These are phyloP conservation scores for Thermothelomyces thermophilus DNA, from an alignment of 2,329 filamentous ascomycete species.

Conservation along the genomic window DNA sequence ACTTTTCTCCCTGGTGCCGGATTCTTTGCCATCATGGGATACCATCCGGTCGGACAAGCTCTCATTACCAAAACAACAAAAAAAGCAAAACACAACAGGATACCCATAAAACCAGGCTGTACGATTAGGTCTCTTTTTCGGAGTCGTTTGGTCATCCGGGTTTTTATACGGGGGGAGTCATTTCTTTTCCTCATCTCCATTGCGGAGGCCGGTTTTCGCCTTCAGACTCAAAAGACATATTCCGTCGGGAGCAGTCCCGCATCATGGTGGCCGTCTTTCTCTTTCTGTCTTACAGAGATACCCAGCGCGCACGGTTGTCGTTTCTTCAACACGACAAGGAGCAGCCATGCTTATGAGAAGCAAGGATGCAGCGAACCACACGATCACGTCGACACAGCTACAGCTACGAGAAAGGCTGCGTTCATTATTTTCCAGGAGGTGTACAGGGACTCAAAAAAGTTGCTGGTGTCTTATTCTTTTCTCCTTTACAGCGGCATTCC, in stretches of 20 bases:
- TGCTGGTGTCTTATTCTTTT: conserved; percentile 11
- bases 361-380: conserved; percentile 9
- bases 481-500: neutral
- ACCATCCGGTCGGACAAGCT: neutral
- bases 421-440: neutral
- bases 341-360: conserved; percentile 11
- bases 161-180: conserved; percentile 19
- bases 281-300: conserved; percentile 23
- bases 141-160: conserved; percentile 22
- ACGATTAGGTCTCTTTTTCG: conserved; percentile 26
- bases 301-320: conserved; percentile 13
- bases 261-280: conserved; percentile 21
- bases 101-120: conserved; percentile 22
- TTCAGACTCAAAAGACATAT: conserved; percentile 16
- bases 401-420: neutral
- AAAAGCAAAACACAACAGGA: conserved; percentile 16
- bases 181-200: conserved; percentile 9
- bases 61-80: conserved; percentile 7
- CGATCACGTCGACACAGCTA: conserved; percentile 5
- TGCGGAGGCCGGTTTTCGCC: conserved; percentile 8
- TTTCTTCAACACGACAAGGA: conserved; percentile 1
- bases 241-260: conserved; percentile 24
- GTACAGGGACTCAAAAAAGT: conserved; percentile 19
- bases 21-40: conserved; percentile 3
- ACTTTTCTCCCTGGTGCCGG: neutral